Evolutionary conservation across 345 rosid species (phyloP).

Genomic region (Eucalyptus paniculata): DNA sequence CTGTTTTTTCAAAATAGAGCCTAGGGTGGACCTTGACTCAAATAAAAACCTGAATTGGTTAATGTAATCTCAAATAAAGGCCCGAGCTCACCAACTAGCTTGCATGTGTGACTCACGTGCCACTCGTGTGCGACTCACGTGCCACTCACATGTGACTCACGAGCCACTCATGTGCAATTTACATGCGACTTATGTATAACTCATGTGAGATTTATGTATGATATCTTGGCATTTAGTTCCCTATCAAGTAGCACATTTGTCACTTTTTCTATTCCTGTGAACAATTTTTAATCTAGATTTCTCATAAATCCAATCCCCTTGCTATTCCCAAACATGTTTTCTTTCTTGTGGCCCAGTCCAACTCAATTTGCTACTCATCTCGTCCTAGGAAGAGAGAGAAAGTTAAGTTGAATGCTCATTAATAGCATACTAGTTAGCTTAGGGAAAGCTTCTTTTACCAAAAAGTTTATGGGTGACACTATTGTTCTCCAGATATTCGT

Average conservation of each 20-base stretch:
- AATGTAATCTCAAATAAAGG: neutral
- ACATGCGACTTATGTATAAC: too few species aligned
- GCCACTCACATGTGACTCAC: too few species aligned
- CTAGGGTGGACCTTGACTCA: neutral
- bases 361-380: constrained; percentile 19
- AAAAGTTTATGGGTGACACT: constrained; percentile 43
- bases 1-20: neutral
- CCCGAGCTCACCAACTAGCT: neutral
- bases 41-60: neutral
- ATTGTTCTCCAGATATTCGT: constrained; percentile 50
- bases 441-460: constrained; percentile 8
- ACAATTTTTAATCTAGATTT: constrained; percentile 24
- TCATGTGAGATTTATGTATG: constrained; percentile 3
- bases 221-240: constrained; percentile 52
- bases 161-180: too few species aligned
- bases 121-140: too few species aligned
- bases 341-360: constrained; percentile 47
- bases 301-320: constrained; percentile 39
- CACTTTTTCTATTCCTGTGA: constrained; percentile 34
- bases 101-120: neutral
- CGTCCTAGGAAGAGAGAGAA: constrained; percentile 5
- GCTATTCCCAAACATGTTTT: constrained; percentile 38
- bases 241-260: constrained; percentile 57
- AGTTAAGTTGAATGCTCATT: neutral
- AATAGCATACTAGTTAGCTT: neutral